Base-by-base conservation (phyloP, 345 rosid genomes). In the Sonneratia alba region DNA sequence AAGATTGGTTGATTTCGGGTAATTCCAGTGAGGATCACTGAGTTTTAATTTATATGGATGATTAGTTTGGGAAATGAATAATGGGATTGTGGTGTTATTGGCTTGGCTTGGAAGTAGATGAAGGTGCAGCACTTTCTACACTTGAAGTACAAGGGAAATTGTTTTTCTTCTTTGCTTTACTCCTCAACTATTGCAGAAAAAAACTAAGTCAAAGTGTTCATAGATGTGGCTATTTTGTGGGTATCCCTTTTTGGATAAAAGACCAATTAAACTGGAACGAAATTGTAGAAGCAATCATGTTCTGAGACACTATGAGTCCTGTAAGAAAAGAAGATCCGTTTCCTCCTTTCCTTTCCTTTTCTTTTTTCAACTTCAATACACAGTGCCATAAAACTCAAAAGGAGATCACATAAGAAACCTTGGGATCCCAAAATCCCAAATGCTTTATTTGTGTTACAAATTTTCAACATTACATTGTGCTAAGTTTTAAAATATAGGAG, bases 31-130 rank as follows among this genome's bases (percentile, higher is more conserved):
- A 68, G 84, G 80, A 78, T 73, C 73, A 70, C 24, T 70, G 78
- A 57, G 73, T 81, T 78, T 55, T 79, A 83, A 85, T 79, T 82
- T 90, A 88, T 87, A 81, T 72, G 70, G 79, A 56, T 68, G 78
- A 80, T 85, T 90, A 84, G 80, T 75, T 81, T 63, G 67, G 81
- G 74, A 79, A 62, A 62, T 62, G 66, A 62, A 87, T 75, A 77
- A 71, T 84, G 85, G 80, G 73, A 81, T 69, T 79, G 75, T 85
- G 51, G 77, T 73, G 76, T 75, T 47, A 75, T 75, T 86, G 89
- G 88, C 97, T 95, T 95, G 83, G 90, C 98, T 95, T 95, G 87
- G 82, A 95, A 95, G 98, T 81, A 84, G 74, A 89, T 84, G 86
- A 87, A 89, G 83, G 77, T 79, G 78, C 83, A 74, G 75, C 83